Percentiles rank a stretch among this genome's conserved stretches.
phyloP scores from a whole-genome alignment of 495 filamentous ascomycete species.

The Aspergillus diversus region DNA sequence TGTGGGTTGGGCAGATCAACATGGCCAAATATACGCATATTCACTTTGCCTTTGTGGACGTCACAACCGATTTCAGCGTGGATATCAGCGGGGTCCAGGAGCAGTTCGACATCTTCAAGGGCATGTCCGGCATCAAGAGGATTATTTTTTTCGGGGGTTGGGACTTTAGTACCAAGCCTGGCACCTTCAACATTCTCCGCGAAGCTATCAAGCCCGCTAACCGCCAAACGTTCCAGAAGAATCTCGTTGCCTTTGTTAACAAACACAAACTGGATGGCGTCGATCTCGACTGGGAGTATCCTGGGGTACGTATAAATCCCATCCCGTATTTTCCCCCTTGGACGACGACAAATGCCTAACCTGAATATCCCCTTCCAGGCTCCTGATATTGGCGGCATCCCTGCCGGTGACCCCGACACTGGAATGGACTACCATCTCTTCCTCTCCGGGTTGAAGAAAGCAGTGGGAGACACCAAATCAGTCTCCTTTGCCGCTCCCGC shows the following conservation, averaged over 20 bases:
- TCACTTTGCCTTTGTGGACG: constrained; percentile 45
- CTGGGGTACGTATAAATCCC: too few species aligned
- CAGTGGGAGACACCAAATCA: too few species aligned
- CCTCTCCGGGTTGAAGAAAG: too few species aligned
- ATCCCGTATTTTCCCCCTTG: too few species aligned
- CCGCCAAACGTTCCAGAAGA: constrained; percentile 12
- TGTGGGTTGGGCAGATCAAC: constrained; percentile 25
- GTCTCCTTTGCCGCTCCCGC: constrained; percentile 30
- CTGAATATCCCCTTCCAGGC: too few species aligned
- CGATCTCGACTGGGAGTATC: constrained; percentile 17
- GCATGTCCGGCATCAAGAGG: constrained; percentile 28
- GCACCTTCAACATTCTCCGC: constrained; percentile 44
- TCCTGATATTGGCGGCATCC: constrained; percentile 47
- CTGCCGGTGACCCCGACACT: constrained; percentile 28
- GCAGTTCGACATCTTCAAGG: constrained; percentile 29
- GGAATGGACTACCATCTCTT: too few species aligned
- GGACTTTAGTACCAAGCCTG: constrained; percentile 43
- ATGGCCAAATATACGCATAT: constrained; percentile 43
- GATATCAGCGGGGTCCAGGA: constrained; percentile 24
- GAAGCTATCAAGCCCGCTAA: constrained; percentile 18
- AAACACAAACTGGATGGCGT: constrained; percentile 8
- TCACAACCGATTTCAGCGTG: constrained; percentile 34
- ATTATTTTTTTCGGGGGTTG: constrained; percentile 53
- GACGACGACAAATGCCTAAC: too few species aligned
- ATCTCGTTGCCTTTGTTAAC: constrained; percentile 19